Evolutionary conservation across 495 filamentous ascomycete genomes (phyloP).

Genomic region (Oidiodendron maius): DNA sequence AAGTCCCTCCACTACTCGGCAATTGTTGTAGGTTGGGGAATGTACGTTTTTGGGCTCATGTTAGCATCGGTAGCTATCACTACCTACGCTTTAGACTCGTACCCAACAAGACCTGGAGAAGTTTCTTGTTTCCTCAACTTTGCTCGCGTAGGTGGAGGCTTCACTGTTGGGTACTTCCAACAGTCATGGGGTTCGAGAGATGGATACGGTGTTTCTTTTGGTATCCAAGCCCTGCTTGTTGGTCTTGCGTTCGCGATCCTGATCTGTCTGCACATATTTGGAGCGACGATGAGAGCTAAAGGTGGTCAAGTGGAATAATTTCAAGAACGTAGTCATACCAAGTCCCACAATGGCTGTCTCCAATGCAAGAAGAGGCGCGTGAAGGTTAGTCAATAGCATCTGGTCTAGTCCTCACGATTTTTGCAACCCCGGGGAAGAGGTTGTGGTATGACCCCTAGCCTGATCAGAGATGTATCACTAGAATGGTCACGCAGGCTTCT

Average conservation of each 20-base stretch:
- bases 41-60: no score
- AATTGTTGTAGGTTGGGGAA: no score
- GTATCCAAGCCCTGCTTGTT: constrained; percentile 23
- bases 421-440: no score
- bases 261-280: constrained; percentile 7
- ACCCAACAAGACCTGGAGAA: constrained; percentile 40
- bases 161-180: constrained; percentile 40
- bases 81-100: constrained; percentile 20
- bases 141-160: constrained; percentile 32
- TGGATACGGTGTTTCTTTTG: constrained; percentile 23
- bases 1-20: no score
- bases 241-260: constrained; percentile 6
- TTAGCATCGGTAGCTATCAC: no score
- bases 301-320: constrained; percentile 4
- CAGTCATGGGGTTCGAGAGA: constrained; percentile 22
- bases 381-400: no score
- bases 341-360: no score
- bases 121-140: constrained; percentile 41
- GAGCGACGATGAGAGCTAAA: constrained; percentile 6
- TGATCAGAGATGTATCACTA: no score
- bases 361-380: no score
- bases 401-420: no score
- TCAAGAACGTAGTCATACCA: neutral
- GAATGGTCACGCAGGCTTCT: no score
- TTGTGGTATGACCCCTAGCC: no score